Conservation (phyloP, 768 basidiomycete species). For the Russula sp. region DNA sequence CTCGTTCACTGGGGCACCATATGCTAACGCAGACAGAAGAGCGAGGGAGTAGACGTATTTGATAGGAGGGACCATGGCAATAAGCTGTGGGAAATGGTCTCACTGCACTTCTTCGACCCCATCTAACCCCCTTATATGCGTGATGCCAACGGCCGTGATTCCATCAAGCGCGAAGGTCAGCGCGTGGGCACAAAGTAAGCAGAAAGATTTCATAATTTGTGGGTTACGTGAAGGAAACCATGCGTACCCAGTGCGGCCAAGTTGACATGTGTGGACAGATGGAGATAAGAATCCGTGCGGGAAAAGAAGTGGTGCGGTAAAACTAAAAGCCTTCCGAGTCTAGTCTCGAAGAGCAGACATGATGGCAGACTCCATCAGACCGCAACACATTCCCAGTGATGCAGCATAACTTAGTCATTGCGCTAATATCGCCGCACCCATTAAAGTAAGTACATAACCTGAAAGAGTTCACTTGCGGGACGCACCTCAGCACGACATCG, state of each 20-base stretch:
- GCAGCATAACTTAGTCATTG: background rate
- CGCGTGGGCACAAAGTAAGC: background rate
- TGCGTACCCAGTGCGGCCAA: background rate
- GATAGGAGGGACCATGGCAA: slow-evolving; percentile 1
- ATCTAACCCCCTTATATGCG: background rate
- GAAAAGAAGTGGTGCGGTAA: background rate
- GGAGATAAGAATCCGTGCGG: background rate
- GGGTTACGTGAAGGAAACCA: background rate
- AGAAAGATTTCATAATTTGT: background rate
- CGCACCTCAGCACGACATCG: no score
- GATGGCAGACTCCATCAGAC: no score
- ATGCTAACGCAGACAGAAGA: background rate
- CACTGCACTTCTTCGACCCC: background rate
- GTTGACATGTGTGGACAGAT: background rate
- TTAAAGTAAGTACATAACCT: background rate
- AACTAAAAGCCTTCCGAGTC: background rate
- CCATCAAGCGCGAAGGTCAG: background rate
- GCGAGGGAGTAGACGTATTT: background rate
- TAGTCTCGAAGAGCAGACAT: no score
- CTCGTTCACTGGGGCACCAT: background rate
- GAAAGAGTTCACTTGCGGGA: background rate
- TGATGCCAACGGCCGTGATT: background rate
- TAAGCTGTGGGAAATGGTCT: background rate
- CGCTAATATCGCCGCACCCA: background rate
- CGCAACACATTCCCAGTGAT: background rate